Percentiles rank a stretch among this genome's conserved stretches.
Evolutionary conservation across 108 stramenopile genomes (phyloP).

Genomic region (Skeletonema marinoi): DNA sequence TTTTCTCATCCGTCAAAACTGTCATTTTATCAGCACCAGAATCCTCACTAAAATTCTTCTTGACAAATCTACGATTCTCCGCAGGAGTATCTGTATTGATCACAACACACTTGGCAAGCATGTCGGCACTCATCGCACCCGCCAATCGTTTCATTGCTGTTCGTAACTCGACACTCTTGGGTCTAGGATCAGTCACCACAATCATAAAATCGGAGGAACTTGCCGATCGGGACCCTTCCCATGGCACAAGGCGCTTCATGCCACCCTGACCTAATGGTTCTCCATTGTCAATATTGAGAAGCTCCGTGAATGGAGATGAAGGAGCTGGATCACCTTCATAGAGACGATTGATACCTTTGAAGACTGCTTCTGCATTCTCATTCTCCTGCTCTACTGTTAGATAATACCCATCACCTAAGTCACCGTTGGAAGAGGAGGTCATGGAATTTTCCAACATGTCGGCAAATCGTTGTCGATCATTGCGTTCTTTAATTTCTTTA

Average conservation of each 20-base stretch:
- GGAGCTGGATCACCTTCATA: constrained; percentile 88
- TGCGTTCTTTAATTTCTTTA: constrained; percentile 72
- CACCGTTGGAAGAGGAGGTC: constrained; percentile 29
- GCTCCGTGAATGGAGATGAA: constrained; percentile 62
- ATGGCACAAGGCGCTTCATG: constrained; percentile 58
- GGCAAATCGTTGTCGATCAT: constrained; percentile 78
- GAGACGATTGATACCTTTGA: constrained; percentile 58
- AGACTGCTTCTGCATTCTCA: constrained; percentile 65
- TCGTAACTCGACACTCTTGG: constrained; percentile 68
- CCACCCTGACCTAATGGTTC: constrained; percentile 58
- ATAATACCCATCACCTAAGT: constrained; percentile 53
- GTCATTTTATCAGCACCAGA: constrained; percentile 13
- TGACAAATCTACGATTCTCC: constrained; percentile 74
- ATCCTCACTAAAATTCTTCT: constrained; percentile 55
- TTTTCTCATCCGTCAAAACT: constrained; percentile 68
- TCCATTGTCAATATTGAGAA: constrained; percentile 52
- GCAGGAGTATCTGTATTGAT: constrained; percentile 84
- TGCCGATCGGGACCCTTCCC: constrained; percentile 30
- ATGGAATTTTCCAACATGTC: constrained; percentile 59
- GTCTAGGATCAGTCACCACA: constrained; percentile 73
- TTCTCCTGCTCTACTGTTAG: constrained; percentile 77
- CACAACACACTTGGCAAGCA: constrained; percentile 53
- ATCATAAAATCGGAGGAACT: constrained; percentile 56
- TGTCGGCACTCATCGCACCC: constrained; percentile 42
- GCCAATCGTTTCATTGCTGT: constrained; percentile 46